A percentile compares a stretch with the other conserved stretches of the same genome.
Conservation (phyloP, 345 rosid species). For the Triadica sebifera region DNA sequence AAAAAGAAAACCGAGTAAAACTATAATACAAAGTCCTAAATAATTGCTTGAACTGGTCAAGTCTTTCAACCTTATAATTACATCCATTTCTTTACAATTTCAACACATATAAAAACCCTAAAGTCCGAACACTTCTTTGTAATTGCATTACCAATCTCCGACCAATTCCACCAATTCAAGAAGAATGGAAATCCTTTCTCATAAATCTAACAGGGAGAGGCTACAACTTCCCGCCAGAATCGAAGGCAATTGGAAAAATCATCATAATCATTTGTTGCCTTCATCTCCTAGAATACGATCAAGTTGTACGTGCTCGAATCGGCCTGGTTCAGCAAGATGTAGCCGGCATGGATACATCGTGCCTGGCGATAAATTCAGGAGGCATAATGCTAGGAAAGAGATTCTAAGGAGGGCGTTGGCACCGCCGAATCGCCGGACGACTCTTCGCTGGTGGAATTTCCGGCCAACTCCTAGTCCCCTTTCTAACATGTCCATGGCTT, state of each 20-base stretch:
- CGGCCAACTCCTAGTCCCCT: slow-evolving; percentile 46
- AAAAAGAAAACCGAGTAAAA: background rate
- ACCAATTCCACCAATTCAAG: background rate
- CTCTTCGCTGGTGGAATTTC: slow-evolving; percentile 43
- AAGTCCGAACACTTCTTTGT: no score
- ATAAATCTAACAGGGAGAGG: background rate
- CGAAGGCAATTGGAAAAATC: background rate
- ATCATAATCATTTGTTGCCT: background rate
- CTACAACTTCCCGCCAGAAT: background rate
- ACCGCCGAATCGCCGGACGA: slow-evolving; percentile 26
- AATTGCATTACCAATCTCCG: no score
- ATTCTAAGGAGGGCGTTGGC: slow-evolving; percentile 37
- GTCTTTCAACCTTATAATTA: background rate
- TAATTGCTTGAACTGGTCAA: slow-evolving; percentile 1
- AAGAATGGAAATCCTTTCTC: slow-evolving; percentile 9
- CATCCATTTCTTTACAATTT: background rate
- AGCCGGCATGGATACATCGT: slow-evolving; percentile 32
- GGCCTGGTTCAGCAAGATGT: slow-evolving; percentile 36
- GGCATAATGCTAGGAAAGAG: slow-evolving; percentile 30
- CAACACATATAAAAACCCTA: background rate
- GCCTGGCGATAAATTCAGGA: slow-evolving; percentile 26
- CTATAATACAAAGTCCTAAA: no score
- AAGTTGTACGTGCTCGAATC: slow-evolving; percentile 20
- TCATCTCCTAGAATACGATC: slow-evolving; percentile 12
- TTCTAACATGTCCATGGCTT: slow-evolving; percentile 40